phyloP scores from a whole-genome alignment of 2,329 filamentous ascomycete genomes.

The Aspergillus fischeri region DNA sequence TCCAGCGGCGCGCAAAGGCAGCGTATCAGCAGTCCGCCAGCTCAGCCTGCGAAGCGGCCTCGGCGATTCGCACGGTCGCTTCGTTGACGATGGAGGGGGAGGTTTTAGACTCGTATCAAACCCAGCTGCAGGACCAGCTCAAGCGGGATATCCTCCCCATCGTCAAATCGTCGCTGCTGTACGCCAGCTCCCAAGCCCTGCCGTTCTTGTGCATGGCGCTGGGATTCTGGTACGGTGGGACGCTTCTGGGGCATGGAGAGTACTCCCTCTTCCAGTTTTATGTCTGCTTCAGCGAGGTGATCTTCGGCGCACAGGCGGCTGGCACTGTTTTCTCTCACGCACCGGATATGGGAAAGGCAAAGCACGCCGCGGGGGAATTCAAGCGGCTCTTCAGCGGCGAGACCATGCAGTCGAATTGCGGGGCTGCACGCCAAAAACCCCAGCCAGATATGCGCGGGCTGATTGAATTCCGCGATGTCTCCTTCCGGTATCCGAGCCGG shows the following conservation, averaged over 20 bases:
- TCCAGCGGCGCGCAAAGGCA: slow-evolving; percentile 72
- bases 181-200: slow-evolving; percentile 78
- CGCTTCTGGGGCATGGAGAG: slow-evolving; percentile 64
- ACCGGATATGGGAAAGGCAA: slow-evolving; percentile 89
- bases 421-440: not conserved
- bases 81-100: slow-evolving; percentile 82
- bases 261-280: slow-evolving; percentile 87
- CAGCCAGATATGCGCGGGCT: slow-evolving; percentile 58
- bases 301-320: slow-evolving; percentile 89
- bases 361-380: slow-evolving; percentile 73
- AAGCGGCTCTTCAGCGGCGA: slow-evolving; percentile 79
- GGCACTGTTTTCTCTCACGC: slow-evolving; percentile 86
- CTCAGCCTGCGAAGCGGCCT: slow-evolving; percentile 89
- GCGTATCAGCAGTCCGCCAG: slow-evolving; percentile 77
- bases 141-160: slow-evolving; percentile 67
- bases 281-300: slow-evolving; percentile 78
- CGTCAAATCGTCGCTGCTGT: slow-evolving; percentile 70
- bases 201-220: slow-evolving; percentile 80
- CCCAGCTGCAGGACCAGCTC: slow-evolving; percentile 63
- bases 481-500: slow-evolving; percentile 90
- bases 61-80: slow-evolving; percentile 88
- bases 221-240: slow-evolving; percentile 90
- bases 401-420: slow-evolving; percentile 55
- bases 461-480: slow-evolving; percentile 86
- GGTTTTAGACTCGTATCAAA: slow-evolving; percentile 68